A percentile compares a stretch with the other conserved stretches of the same genome.
These are phyloP conservation scores for Lactuca sativa DNA, from an alignment of 129 eudicot species.

Conservation along the genomic window DNA sequence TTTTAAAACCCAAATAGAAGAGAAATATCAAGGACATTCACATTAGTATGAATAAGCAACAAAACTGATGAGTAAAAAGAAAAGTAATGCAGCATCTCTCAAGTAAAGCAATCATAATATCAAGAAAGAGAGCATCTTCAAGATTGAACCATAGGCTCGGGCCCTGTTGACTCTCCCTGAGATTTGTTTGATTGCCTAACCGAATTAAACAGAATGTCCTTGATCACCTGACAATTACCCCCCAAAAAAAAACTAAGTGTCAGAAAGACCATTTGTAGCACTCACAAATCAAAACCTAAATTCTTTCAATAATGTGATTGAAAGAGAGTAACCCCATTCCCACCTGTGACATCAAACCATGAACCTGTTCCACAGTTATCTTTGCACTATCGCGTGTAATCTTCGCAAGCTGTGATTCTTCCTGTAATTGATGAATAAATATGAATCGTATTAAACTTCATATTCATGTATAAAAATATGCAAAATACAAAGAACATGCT, in stretches of 20 bases:
- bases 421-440: conserved; percentile 45
- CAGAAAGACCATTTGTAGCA: neutral
- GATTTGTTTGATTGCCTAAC: conserved; percentile 62
- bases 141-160: conserved; percentile 93
- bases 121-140: conserved; percentile 31
- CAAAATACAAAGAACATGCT: neutral
- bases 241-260: neutral
- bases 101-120: conserved; percentile 16
- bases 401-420: conserved; percentile 89
- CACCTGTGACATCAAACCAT: conserved; percentile 99
- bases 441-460: neutral
- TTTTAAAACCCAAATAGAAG: conserved; percentile 1
- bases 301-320: conserved; percentile 2
- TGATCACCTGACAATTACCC: conserved; percentile 59
- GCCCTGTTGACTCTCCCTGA: conserved; percentile 66
- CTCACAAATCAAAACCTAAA: neutral
- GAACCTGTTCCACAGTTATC: conserved; percentile 98
- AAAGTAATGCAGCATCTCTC: neutral
- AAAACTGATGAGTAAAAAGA: conserved; percentile 20
- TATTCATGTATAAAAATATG: too few species aligned
- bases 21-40: conserved; percentile 6
- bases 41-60: conserved; percentile 20
- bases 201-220: conserved; percentile 88
- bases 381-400: conserved; percentile 95
- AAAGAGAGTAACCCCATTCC: conserved; percentile 28